phyloP scores from a whole-genome alignment of 1,139 yeast genomes.

The Waltiozyma sp. region DNA sequence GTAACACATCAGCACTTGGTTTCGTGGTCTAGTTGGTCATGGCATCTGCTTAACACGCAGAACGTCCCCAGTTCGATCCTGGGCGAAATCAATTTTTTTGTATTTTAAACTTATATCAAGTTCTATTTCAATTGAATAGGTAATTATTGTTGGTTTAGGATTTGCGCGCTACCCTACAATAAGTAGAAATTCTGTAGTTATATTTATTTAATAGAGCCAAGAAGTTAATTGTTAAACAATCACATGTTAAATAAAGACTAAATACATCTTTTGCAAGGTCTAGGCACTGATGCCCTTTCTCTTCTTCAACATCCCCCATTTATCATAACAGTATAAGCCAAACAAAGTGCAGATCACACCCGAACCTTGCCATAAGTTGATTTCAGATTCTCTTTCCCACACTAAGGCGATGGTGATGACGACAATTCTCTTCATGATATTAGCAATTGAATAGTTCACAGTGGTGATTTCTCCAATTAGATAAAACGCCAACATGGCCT shows the following conservation, averaged over 20 bases:
- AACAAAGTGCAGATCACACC: constrained; percentile 62
- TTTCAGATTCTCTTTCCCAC: constrained; percentile 53
- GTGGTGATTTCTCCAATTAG: constrained; percentile 78
- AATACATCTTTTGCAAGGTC: neutral
- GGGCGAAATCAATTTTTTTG: constrained; percentile 98
- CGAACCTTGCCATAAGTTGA: constrained; percentile 44
- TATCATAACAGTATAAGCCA: constrained; percentile 61
- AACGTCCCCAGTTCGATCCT: constrained; percentile 99
- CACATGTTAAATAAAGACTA: neutral
- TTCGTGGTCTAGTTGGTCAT: constrained; percentile 97
- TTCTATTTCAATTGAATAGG: too few relatives aligned
- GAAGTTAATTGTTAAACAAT: too few relatives aligned
- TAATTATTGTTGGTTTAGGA: too few relatives aligned
- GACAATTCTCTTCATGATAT: constrained; percentile 75
- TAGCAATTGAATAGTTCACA: constrained; percentile 85
- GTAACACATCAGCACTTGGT: too few relatives aligned
- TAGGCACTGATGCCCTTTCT: constrained; percentile 2
- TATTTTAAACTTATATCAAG: too few relatives aligned
- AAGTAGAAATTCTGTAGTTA: too few relatives aligned
- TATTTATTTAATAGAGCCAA: too few relatives aligned
- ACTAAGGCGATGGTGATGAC: constrained; percentile 72
- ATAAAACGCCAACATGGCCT: constrained; percentile 82
- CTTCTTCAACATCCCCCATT: constrained; percentile 49
- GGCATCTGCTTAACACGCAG: constrained; percentile 99
- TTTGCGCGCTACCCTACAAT: too few relatives aligned